These are phyloP conservation scores for Cocos nucifera DNA, from an alignment of 176 grass and related monocot species.

Conservation along the genomic window DNA sequence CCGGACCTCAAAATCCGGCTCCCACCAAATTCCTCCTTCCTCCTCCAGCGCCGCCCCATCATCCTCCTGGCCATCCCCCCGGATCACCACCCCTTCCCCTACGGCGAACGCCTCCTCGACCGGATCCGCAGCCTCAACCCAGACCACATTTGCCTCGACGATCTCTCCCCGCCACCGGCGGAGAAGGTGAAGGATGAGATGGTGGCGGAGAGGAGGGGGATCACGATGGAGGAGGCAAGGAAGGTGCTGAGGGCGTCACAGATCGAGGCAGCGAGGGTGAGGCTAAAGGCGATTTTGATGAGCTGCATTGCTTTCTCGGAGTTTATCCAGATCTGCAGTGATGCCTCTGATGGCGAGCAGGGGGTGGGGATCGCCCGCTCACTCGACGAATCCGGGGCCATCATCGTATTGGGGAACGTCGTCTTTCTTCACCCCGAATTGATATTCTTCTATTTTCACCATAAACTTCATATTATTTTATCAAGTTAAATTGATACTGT, in stretches of 20 bases:
- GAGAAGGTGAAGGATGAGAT: background rate
- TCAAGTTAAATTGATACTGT: no score
- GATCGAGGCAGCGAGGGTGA: conserved; percentile 62
- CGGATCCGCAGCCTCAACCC: conserved; percentile 59
- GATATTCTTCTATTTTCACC: conserved; percentile 26
- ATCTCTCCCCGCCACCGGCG: conserved; percentile 37
- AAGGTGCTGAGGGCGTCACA: conserved; percentile 60
- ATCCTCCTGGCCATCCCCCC: conserved; percentile 18
- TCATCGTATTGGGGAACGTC: conserved; percentile 68
- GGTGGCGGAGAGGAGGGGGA: conserved; percentile 9
- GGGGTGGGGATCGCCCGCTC: conserved; percentile 58
- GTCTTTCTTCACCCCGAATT: conserved; percentile 86
- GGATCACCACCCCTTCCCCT: conserved; percentile 17
- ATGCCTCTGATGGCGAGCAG: conserved; percentile 31
- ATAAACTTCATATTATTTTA: no score
- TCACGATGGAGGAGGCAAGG: conserved; percentile 54
- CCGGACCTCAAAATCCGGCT: background rate
- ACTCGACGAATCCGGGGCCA: conserved; percentile 77
- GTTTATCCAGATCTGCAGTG: conserved; percentile 58
- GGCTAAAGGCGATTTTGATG: conserved; percentile 34
- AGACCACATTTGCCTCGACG: conserved; percentile 61
- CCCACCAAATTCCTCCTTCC: conserved; percentile 8
- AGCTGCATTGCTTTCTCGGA: conserved; percentile 46
- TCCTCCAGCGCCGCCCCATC: conserved; percentile 40
- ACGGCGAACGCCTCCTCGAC: conserved; percentile 45